Conservation (phyloP, 1,139 yeast genomes). For the Taphrina communis region DNA sequence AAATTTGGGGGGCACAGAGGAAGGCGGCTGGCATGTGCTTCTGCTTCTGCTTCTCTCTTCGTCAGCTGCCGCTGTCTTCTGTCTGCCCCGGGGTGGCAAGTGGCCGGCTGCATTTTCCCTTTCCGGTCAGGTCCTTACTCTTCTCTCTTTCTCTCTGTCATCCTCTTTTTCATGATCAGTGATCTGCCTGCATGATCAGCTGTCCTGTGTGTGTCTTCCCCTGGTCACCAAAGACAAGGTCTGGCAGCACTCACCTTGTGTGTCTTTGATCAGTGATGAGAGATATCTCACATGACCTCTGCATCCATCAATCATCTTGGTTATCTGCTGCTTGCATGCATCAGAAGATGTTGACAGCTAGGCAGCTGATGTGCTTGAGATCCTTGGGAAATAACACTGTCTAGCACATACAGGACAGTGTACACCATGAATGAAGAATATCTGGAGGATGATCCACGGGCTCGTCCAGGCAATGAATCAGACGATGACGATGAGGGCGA, state of each 20-base stretch:
- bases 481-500: slow-evolving; percentile 27
- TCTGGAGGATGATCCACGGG: slow-evolving; percentile 6
- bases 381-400: too few species aligned
- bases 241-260: too few species aligned
- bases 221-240: too few species aligned
- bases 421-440: background rate
- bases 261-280: background rate
- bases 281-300: too few species aligned
- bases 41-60: background rate
- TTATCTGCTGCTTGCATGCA: too few species aligned
- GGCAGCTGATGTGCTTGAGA: background rate
- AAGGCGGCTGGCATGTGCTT: slow-evolving; percentile 8
- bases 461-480: background rate
- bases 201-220: too few species aligned
- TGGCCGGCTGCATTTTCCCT: background rate
- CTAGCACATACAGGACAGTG: background rate
- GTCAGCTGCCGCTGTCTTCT: too few species aligned
- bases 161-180: background rate
- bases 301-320: too few species aligned
- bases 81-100: background rate
- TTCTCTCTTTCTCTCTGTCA: background rate
- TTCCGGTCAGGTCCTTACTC: background rate
- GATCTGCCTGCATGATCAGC: background rate
- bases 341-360: too few species aligned
- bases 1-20: background rate